A percentile compares a stretch with the other conserved stretches of the same genome.
Evolutionary conservation across 2,329 filamentous ascomycete genomes (phyloP).

Genomic region (Monosporascus sp.): DNA sequence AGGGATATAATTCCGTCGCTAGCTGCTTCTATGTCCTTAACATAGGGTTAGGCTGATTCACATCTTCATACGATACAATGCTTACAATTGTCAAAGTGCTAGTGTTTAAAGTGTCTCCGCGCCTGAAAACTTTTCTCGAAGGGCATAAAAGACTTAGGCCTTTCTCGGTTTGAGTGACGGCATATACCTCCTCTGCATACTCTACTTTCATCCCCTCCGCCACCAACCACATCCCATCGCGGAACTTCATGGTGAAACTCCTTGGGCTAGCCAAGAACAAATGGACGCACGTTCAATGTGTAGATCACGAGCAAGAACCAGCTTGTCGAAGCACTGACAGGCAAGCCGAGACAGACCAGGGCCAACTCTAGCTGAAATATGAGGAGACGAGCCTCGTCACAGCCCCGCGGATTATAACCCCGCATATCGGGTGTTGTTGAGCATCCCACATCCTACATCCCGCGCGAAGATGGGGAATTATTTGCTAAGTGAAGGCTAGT

Average conservation of each 20-base stretch:
- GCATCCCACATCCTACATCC: not conserved
- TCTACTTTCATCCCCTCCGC: conserved; percentile 55
- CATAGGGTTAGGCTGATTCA: conserved; percentile 4
- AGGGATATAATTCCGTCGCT: conserved; percentile 55
- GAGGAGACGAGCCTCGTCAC: not conserved
- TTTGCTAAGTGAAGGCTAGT: not conserved
- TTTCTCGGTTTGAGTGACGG: conserved; percentile 41
- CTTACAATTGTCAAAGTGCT: conserved; percentile 47
- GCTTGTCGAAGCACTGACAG: not conserved
- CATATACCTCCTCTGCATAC: conserved; percentile 61
- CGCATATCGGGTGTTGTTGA: not conserved
- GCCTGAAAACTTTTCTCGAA: conserved; percentile 45
- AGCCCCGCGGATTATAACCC: not conserved
- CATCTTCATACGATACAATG: not conserved
- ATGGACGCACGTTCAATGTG: not conserved
- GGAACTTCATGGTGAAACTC: conserved; percentile 48
- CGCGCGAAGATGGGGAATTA: no score
- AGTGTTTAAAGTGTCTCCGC: conserved; percentile 52
- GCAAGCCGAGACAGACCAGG: not conserved
- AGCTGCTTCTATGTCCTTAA: conserved; percentile 48
- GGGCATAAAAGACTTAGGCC: conserved; percentile 52
- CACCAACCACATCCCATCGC: conserved; percentile 63
- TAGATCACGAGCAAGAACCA: not conserved
- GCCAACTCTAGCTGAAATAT: not conserved
- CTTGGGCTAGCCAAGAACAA: not conserved